Conservation (phyloP, 768 basidiomycete genomes). For the Artomyces pyxidatus region DNA sequence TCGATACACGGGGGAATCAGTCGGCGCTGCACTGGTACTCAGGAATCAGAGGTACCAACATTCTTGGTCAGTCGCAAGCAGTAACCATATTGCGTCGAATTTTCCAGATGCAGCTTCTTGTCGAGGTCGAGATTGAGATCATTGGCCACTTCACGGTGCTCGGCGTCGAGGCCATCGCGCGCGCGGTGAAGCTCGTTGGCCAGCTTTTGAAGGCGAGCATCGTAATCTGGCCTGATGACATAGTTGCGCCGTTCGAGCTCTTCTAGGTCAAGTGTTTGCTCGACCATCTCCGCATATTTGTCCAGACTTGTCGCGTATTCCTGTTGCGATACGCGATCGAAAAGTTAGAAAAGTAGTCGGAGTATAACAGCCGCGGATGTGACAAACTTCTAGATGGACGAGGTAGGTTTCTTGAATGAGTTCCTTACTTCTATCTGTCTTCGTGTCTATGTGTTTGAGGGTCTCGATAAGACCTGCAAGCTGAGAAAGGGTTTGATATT, state of each 20-base stretch:
- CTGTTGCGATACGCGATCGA: constrained; percentile 29
- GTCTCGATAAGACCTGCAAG: constrained; percentile 66
- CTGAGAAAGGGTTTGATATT: constrained; percentile 27
- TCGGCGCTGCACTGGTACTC: neutral
- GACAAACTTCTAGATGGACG: constrained; percentile 52
- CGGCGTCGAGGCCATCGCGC: constrained; percentile 74
- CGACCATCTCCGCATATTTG: constrained; percentile 90
- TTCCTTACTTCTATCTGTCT: constrained; percentile 36
- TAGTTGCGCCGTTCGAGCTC: constrained; percentile 81
- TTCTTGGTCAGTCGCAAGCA: constrained; percentile 90
- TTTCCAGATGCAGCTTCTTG: constrained; percentile 95
- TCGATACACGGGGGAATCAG: neutral
- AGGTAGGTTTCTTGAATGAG: constrained; percentile 69
- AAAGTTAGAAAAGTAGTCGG: neutral
- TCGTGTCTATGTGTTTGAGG: constrained; percentile 43
- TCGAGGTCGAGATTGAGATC: constrained; percentile 79
- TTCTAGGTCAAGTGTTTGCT: constrained; percentile 87
- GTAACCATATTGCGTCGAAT: constrained; percentile 82
- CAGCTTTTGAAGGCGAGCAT: constrained; percentile 61
- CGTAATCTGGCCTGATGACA: constrained; percentile 89
- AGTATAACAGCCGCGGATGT: too few species aligned
- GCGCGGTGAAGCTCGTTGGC: constrained; percentile 58
- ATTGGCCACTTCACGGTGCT: constrained; percentile 61
- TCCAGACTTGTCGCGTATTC: constrained; percentile 51
- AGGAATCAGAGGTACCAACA: constrained; percentile 35